These are phyloP conservation scores for Papiliotrema flavescens DNA, from an alignment of 1,284 basidiomycete genomes.

Conservation along the genomic window DNA sequence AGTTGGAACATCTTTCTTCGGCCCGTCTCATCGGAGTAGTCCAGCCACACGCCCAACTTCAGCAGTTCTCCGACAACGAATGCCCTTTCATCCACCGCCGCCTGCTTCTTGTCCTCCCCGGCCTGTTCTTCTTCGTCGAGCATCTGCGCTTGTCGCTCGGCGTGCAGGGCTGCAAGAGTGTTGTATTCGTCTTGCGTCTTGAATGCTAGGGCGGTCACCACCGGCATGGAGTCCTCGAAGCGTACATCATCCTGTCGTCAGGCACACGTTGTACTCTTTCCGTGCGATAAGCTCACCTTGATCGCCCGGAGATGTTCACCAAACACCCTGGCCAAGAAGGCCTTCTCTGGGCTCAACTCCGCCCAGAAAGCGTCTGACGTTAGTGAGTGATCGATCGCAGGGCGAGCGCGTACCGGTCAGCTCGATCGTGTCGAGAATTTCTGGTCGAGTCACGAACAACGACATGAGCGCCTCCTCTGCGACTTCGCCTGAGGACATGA, in stretches of 20 bases:
- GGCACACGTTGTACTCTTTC: neutral
- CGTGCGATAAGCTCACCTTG: constrained; percentile 46
- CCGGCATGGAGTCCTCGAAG: constrained; percentile 74
- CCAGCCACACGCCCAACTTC: constrained; percentile 73
- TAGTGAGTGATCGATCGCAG: neutral
- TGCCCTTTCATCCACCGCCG: constrained; percentile 53
- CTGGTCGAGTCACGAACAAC: constrained; percentile 60
- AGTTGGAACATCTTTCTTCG: constrained; percentile 86
- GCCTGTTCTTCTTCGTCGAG: constrained; percentile 50
- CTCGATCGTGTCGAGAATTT: constrained; percentile 62
- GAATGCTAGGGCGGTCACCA: constrained; percentile 85
- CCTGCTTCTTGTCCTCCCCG: constrained; percentile 44
- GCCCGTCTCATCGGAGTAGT: constrained; percentile 94
- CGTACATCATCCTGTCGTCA: constrained; percentile 56
- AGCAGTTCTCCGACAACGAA: constrained; percentile 80
- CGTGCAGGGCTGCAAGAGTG: constrained; percentile 51
- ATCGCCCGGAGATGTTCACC: constrained; percentile 69
- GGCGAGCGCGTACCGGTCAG: constrained; percentile 72
- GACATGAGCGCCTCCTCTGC: constrained; percentile 66
- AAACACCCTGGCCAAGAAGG: constrained; percentile 79
- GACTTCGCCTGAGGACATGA: constrained; percentile 54
- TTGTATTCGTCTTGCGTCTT: constrained; percentile 78
- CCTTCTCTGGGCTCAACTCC: constrained; percentile 71
- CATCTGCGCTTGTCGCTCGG: constrained; percentile 20
- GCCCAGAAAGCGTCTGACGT: constrained; percentile 69